Conservation (phyloP, 768 basidiomycete genomes). For the Agaricus subrufescens region DNA sequence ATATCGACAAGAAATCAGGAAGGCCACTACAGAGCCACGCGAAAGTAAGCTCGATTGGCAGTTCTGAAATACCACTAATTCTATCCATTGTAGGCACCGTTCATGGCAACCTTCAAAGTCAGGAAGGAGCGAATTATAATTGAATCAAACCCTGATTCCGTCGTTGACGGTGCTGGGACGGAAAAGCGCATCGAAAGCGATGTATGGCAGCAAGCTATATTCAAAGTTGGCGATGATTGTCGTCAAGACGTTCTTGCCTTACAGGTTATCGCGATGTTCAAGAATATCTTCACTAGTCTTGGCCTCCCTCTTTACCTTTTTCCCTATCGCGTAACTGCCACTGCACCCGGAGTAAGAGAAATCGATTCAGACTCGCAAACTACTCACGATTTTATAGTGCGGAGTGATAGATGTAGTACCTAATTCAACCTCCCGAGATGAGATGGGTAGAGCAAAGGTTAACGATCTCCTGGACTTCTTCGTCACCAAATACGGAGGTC, state of each 20-base stretch:
- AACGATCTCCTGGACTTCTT: slow-evolving; percentile 96
- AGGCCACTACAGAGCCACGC: slow-evolving; percentile 96
- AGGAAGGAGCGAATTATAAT: slow-evolving; percentile 75
- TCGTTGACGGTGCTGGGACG: slow-evolving; percentile 55
- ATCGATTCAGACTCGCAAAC: neutral
- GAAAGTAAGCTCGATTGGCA: slow-evolving; percentile 54
- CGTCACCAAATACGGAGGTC: slow-evolving; percentile 85
- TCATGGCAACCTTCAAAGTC: slow-evolving; percentile 99
- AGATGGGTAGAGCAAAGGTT: slow-evolving; percentile 98
- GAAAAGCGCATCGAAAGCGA: slow-evolving; percentile 69
- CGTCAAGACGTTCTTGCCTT: slow-evolving; percentile 97
- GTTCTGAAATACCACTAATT: neutral
- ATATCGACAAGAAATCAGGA: slow-evolving; percentile 95
- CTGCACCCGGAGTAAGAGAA: slow-evolving; percentile 82
- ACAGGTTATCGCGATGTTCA: slow-evolving; percentile 99
- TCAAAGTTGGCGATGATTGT: slow-evolving; percentile 99
- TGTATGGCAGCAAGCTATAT: slow-evolving; percentile 97
- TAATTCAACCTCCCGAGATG: slow-evolving; percentile 95
- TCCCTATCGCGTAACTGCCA: slow-evolving; percentile 96
- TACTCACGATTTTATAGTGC: slow-evolving; percentile 46
- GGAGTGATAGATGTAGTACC: slow-evolving; percentile 99
- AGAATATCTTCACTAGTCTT: slow-evolving; percentile 88
- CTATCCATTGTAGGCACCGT: slow-evolving; percentile 73
- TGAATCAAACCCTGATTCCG: slow-evolving; percentile 66
- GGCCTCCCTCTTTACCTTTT: slow-evolving; percentile 90